Evolutionary conservation across 78 protist species (phyloP).

Genomic region (Anaeramoeba flamelloides): DNA sequence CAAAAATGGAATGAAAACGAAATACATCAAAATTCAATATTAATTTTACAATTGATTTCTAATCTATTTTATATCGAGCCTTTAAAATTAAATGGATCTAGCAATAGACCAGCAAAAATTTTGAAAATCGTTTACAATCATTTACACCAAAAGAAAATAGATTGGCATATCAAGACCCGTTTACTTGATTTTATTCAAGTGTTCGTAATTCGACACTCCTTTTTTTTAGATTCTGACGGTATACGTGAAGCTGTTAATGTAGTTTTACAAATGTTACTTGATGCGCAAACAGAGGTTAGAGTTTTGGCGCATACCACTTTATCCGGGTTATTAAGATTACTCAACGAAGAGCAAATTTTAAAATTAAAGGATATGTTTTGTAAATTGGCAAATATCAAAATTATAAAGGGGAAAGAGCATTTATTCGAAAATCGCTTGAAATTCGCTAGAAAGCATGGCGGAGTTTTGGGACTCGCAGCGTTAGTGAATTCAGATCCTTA

Average conservation of each 20-base stretch:
- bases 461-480: not conserved
- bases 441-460: not conserved
- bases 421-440: not conserved
- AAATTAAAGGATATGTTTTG: not conserved
- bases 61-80: no score
- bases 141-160: no score
- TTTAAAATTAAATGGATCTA: no score
- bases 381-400: not conserved
- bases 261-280: not conserved
- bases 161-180: not conserved
- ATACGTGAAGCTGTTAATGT: not conserved
- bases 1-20: no score
- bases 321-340: not conserved
- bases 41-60: no score
- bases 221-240: not conserved
- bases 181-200: not conserved
- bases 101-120: no score
- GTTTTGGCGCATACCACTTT: not conserved
- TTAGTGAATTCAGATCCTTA: not conserved
- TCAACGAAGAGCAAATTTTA: not conserved
- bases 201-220: not conserved
- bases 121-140: no score
- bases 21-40: no score
- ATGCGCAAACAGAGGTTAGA: not conserved
- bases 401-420: not conserved